Percentiles rank a stretch among this genome's conserved stretches.
phyloP scores from a whole-genome alignment of 495 filamentous ascomycete genomes.

The Lentithecium fluviatile region DNA sequence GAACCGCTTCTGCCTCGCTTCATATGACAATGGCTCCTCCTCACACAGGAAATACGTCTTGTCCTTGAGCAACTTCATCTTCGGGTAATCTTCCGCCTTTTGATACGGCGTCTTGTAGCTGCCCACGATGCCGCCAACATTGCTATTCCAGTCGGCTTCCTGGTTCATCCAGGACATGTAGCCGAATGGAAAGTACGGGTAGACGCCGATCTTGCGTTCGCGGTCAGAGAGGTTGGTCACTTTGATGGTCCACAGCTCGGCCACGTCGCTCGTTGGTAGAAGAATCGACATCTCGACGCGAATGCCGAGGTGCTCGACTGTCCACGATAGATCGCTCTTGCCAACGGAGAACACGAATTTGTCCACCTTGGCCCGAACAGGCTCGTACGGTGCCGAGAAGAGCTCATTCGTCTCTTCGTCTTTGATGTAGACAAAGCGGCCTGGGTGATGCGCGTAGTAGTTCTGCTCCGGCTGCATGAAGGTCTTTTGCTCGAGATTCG shows the following conservation, averaged over 20 bases:
- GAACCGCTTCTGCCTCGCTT: constrained; percentile 51
- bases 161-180: constrained; percentile 65
- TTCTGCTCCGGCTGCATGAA: constrained; percentile 62
- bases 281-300: constrained; percentile 55
- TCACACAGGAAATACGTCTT: constrained; percentile 59
- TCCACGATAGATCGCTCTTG: constrained; percentile 55
- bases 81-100: constrained; percentile 56
- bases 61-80: constrained; percentile 57
- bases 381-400: constrained; percentile 58
- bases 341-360: constrained; percentile 56
- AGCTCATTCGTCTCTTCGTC: constrained; percentile 54
- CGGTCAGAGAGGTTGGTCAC: constrained; percentile 52
- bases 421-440: constrained; percentile 60
- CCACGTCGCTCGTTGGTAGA: constrained; percentile 54
- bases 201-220: constrained; percentile 51
- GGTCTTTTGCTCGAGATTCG: constrained; percentile 57
- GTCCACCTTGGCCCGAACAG: constrained; percentile 51
- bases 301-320: constrained; percentile 51
- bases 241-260: constrained; percentile 56
- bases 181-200: constrained; percentile 57
- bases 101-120: constrained; percentile 57
- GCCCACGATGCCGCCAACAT: constrained; percentile 51
- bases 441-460: constrained; percentile 59
- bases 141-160: constrained; percentile 50
- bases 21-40: constrained; percentile 52